phyloP scores from a whole-genome alignment of 139 green algal species.

The Chlamydomonas incerta region DNA sequence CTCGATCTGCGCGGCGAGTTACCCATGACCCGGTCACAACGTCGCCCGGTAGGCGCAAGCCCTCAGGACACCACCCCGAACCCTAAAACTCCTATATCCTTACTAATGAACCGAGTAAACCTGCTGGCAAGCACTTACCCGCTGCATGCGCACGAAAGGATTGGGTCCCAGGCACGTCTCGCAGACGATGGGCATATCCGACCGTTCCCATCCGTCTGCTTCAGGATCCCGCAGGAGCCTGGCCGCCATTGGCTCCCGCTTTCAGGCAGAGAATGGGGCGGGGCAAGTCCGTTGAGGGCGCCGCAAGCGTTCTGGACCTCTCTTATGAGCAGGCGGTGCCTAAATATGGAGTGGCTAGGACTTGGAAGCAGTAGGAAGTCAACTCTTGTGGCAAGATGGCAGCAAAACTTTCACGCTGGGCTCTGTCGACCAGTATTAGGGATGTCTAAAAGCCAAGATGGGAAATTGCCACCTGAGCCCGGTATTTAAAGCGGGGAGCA shows the following conservation, averaged over 20 bases:
- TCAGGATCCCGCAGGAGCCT: constrained; percentile 86
- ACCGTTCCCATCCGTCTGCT: constrained; percentile 91
- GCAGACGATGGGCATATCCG: constrained; percentile 98
- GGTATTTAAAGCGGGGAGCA: no score
- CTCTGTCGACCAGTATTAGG: no score
- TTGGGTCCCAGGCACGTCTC: constrained; percentile 98
- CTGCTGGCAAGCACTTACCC: constrained; percentile 62
- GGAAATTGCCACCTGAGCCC: no score
- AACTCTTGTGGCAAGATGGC: no score
- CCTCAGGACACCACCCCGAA: no score
- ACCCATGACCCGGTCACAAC: neutral
- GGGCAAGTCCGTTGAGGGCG: no score
- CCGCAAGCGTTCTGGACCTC: no score
- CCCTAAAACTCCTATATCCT: no score
- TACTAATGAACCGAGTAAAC: neutral
- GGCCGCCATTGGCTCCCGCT: constrained; percentile 69
- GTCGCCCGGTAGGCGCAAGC: no score
- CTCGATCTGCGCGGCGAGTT: constrained; percentile 74
- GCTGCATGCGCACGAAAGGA: constrained; percentile 98
- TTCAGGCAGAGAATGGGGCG: neutral
- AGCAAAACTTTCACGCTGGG: no score
- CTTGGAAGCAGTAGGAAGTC: no score
- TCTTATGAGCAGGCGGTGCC: neutral
- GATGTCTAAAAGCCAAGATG: no score
- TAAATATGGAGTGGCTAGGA: neutral